Evolutionary conservation across 2,329 filamentous ascomycete genomes (phyloP), one percentile per base, ranked within the genome.

Genomic region (Colletotrichum eremochloae): DNA sequence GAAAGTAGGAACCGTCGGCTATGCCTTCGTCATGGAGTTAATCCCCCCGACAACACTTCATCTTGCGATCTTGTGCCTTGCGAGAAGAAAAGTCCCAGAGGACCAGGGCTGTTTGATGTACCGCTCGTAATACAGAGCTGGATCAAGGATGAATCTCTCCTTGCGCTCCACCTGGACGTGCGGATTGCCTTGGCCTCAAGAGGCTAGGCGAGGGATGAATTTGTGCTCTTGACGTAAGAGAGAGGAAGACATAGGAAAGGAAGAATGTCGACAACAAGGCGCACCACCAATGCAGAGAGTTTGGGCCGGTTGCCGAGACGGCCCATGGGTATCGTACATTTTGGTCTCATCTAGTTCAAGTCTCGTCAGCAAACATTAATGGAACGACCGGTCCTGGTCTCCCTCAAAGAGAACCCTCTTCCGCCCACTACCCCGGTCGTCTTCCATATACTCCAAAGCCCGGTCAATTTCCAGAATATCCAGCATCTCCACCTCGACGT

Each of bases 151-250:
- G 84, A 84, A 80, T 90, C 90, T 92, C 89, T 88, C 90, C 90
- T 92, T 92, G 90, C 89, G 89, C 90, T 92, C 90, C 90, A 92
- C 90, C 90, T 89, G 87, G 89, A 89, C 89, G 88, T 90, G 90
- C 90, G 90, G 89, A 89, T 63, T 65, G 64, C 33, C 63, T 72
- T 67, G 61, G 52, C 57, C 48, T 52, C 4, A 38, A n/a, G 33
- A 56, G 38, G 61, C 44, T 11, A 48, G 67, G 67, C 57, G 55
- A n/a, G 46, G 57, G 38, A 36, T 40, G 18, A 7, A 46, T 50
- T 14, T 20, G n/a, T 55, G 7, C 20, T 44, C 64, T 55, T 53
- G n/a, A 6, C 46, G 8, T 56, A 65, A 68, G 9, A 61, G 71
- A 63, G 60, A 56, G 18, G n/a, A 55, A 50, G 57, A 53, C 38